These are phyloP conservation scores for Aspergillus steynii DNA, from an alignment of 495 filamentous ascomycete species.

Conservation along the genomic window DNA sequence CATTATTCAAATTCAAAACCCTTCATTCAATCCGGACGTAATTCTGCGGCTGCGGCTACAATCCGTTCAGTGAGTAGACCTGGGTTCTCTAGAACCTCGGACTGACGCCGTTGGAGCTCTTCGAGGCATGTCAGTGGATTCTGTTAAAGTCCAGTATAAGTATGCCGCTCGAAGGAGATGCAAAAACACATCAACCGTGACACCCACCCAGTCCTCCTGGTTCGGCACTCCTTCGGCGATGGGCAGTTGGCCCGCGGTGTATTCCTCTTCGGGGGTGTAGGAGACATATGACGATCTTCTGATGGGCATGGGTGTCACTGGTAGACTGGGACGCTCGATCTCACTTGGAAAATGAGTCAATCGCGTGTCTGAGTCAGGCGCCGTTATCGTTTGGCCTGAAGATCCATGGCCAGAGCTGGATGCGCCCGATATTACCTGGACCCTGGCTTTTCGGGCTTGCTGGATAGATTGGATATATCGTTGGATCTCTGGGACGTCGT, in stretches of 20 bases:
- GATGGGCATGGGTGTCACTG: constrained; percentile 83
- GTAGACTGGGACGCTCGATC: constrained; percentile 81
- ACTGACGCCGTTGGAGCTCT: constrained; percentile 64
- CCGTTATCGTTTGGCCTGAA: constrained; percentile 14
- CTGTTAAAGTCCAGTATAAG: constrained; percentile 65
- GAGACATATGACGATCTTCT: constrained; percentile 53
- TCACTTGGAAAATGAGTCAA: constrained; percentile 87
- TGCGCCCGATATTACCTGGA: constrained; percentile 52
- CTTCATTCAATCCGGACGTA: neutral
- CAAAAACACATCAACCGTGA: constrained; percentile 55
- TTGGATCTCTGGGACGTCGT: constrained; percentile 79
- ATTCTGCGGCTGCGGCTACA: neutral
- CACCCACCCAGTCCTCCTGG: constrained; percentile 88
- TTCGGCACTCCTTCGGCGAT: constrained; percentile 76
- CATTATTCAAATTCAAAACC: neutral
- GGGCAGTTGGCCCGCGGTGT: constrained; percentile 51
- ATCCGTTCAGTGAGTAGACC: constrained; percentile 21
- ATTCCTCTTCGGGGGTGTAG: constrained; percentile 49
- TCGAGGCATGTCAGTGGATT: constrained; percentile 70
- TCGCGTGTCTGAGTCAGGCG: constrained; percentile 55
- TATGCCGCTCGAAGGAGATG: constrained; percentile 53
- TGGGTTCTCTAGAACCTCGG: constrained; percentile 51
- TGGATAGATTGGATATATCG: constrained; percentile 72
- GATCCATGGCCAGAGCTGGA: constrained; percentile 10
- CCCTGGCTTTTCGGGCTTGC: constrained; percentile 59